phyloP scores from a whole-genome alignment of 1,139 yeast genomes.

The Zygotorulaspora mrakii region DNA sequence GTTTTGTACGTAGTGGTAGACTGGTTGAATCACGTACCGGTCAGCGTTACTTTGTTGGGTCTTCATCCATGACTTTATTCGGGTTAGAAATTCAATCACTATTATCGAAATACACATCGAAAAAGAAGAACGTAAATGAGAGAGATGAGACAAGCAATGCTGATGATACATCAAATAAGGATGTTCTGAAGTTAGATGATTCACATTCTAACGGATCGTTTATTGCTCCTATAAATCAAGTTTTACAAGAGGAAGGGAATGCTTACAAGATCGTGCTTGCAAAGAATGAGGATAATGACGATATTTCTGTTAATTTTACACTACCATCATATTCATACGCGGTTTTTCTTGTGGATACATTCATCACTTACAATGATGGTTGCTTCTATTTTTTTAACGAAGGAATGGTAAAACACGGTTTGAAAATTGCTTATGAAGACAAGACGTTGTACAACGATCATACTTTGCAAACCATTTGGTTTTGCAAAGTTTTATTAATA shows the following conservation, averaged over 20 bases:
- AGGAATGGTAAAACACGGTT: conserved; percentile 64
- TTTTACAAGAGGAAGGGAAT: conserved; percentile 68
- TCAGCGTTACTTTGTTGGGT: conserved; percentile 69
- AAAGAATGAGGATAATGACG: conserved; percentile 64
- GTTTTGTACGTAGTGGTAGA: conserved; percentile 64
- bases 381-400: conserved; percentile 85
- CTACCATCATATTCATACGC: conserved; percentile 78
- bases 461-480: conserved; percentile 72
- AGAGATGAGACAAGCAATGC: conserved; percentile 4
- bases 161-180: background rate
- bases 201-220: conserved; percentile 8
- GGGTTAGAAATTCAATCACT: conserved; percentile 68
- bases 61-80: conserved; percentile 76
- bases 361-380: conserved; percentile 75
- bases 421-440: conserved; percentile 56
- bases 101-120: conserved; percentile 33
- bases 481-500: conserved; percentile 67
- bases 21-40: conserved; percentile 71
- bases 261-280: conserved; percentile 68
- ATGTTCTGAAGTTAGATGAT: conserved; percentile 5
- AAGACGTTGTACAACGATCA: conserved; percentile 45
- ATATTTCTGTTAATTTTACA: conserved; percentile 62
- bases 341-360: conserved; percentile 67
- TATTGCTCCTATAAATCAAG: conserved; percentile 25
- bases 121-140: conserved; percentile 6